Percentiles rank a stretch among this genome's conserved stretches.
Conservation (phyloP, 176 grass and related monocot genomes). For the Phoenix dactylifera region DNA sequence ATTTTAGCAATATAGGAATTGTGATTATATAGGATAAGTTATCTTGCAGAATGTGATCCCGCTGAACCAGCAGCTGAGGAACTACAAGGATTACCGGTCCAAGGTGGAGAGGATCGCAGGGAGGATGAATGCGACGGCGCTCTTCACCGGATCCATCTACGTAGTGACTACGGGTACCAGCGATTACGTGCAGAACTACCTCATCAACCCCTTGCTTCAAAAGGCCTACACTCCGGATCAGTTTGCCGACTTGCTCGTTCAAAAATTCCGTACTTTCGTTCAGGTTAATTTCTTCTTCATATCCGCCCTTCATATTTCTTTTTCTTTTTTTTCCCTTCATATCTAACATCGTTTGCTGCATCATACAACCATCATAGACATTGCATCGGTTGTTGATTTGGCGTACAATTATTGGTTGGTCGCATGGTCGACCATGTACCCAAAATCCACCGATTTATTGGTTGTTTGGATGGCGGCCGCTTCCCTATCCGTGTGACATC, state of each 20-base stretch:
- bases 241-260: constrained; percentile 61
- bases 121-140: constrained; percentile 27
- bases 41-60: constrained; percentile 43
- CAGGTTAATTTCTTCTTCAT: constrained; percentile 29
- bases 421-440: too few species aligned
- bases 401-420: too few species aligned
- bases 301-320: background rate
- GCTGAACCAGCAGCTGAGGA: constrained; percentile 52
- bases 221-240: constrained; percentile 49
- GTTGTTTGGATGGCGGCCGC: too few species aligned
- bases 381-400: too few species aligned
- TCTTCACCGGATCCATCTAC: constrained; percentile 69
- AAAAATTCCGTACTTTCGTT: constrained; percentile 55
- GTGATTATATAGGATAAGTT: too few species aligned
- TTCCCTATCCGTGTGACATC: too few species aligned
- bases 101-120: constrained; percentile 52
- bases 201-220: constrained; percentile 57
- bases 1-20: too few species aligned
- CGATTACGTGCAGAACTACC: constrained; percentile 95
- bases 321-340: too few species aligned
- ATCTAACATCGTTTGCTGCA: too few species aligned
- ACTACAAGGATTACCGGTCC: constrained; percentile 59
- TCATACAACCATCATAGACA: too few species aligned
- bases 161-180: constrained; percentile 72
- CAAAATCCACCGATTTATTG: too few species aligned